Conservation (phyloP, 2,329 filamentous ascomycete species). For the Sclerotinia glacialis region DNA sequence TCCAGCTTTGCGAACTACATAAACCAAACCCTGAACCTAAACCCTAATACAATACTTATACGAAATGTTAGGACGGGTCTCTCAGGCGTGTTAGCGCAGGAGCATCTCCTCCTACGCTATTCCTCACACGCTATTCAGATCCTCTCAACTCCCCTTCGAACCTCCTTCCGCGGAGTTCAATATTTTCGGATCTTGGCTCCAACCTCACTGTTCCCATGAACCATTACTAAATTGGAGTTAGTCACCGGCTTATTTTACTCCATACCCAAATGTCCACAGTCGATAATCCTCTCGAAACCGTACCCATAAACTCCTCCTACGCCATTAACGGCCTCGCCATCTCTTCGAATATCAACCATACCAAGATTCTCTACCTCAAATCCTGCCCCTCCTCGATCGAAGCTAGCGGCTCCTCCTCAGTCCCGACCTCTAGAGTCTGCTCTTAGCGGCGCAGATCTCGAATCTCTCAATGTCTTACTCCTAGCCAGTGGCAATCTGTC, state of each 20-base stretch:
- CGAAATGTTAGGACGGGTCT: neutral
- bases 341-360: neutral
- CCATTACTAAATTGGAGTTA: neutral
- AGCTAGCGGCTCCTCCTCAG: neutral
- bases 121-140: no score
- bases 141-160: neutral
- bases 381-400: neutral
- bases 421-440: constrained; percentile 1
- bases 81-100: neutral
- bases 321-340: neutral
- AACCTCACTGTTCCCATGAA: neutral
- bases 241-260: neutral
- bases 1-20: neutral
- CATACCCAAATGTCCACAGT: neutral
- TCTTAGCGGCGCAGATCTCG: neutral
- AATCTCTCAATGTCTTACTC: neutral
- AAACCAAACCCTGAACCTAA: neutral
- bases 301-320: neutral
- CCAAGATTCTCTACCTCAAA: neutral
- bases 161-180: neutral
- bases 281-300: neutral
- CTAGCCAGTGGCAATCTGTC: constrained; percentile 2
- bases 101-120: neutral
- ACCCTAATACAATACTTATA: neutral
- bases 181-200: neutral